These are phyloP conservation scores for Alopecurus myosuroides DNA, from an alignment of 176 grass and related monocot genomes.

Conservation along the genomic window DNA sequence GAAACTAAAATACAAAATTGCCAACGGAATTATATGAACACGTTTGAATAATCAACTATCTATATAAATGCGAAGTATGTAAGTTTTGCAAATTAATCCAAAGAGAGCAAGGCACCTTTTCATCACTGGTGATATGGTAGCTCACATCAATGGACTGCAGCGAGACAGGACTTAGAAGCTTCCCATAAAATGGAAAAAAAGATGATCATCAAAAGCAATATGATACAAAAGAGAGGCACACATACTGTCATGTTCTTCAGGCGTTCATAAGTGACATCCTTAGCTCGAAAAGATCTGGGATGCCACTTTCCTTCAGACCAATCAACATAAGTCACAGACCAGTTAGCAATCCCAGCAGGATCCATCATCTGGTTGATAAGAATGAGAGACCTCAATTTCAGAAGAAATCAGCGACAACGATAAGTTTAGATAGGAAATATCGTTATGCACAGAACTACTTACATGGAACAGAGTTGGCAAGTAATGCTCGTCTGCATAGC, in stretches of 20 bases:
- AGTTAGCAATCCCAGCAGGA: constrained; percentile 82
- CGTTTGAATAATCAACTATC: neutral
- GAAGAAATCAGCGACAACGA: neutral
- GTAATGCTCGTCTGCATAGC: constrained; percentile 98
- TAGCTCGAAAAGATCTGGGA: constrained; percentile 79
- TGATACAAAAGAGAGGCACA: neutral
- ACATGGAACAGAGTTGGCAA: constrained; percentile 87
- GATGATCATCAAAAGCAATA: neutral
- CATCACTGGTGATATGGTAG: constrained; percentile 85
- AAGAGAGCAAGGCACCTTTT: neutral
- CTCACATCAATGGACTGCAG: constrained; percentile 83
- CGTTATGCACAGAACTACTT: constrained; percentile 16
- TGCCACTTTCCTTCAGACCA: constrained; percentile 99
- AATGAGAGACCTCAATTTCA: neutral
- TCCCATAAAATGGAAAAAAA: neutral
- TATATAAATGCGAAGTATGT: neutral
- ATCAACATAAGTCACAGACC: constrained; percentile 95
- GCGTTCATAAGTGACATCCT: constrained; percentile 68
- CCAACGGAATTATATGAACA: neutral
- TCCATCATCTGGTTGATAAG: constrained; percentile 65
- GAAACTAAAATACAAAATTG: constrained; percentile 1
- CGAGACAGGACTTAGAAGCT: constrained; percentile 8
- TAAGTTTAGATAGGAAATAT: neutral
- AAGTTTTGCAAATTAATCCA: neutral
- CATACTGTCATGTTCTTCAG: constrained; percentile 88